These are phyloP conservation scores for Macrophomina tecta DNA, from an alignment of 2,329 filamentous ascomycete genomes.

Conservation along the genomic window DNA sequence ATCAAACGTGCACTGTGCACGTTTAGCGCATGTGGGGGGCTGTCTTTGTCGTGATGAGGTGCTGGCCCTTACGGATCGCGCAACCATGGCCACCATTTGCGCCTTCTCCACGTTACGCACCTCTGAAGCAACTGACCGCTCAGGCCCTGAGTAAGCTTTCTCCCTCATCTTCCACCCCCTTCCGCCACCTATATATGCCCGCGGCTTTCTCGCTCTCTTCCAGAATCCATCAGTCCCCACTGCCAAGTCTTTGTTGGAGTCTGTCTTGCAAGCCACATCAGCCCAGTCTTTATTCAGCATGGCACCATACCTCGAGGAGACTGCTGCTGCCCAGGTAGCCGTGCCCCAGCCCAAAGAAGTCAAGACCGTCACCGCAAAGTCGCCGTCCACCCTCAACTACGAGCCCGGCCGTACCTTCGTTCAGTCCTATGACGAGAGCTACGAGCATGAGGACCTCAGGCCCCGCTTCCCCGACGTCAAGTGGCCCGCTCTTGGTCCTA, in stretches of 20 bases:
- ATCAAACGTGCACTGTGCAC: conserved; percentile 11
- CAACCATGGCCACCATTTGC: conserved; percentile 19
- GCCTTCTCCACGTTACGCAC: conserved; percentile 13
- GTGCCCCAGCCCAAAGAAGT: conserved; percentile 3
- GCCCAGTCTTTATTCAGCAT: conserved; percentile 11
- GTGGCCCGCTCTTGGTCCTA: conserved; percentile 57
- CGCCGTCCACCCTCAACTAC: conserved; percentile 45
- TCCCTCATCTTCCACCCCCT: neutral
- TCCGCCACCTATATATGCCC: conserved; percentile 9
- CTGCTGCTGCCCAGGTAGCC: neutral
- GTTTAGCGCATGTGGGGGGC: conserved; percentile 28
- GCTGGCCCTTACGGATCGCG: conserved; percentile 28
- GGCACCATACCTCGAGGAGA: conserved; percentile 28
- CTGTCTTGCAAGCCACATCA: neutral
- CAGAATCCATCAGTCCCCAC: conserved; percentile 15
- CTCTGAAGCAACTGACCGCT: neutral
- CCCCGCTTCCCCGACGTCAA: conserved; percentile 60
- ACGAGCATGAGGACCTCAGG: conserved; percentile 59
- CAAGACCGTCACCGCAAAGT: conserved; percentile 31
- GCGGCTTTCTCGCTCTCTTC: neutral
- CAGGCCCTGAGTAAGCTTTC: neutral
- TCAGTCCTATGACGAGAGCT: conserved; percentile 50
- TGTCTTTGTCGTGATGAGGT: conserved; percentile 28
- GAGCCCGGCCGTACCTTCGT: conserved; percentile 56
- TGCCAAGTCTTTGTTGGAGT: neutral